phyloP scores from a whole-genome alignment of 179 eudicot species.

The Amaranthus tricolor region DNA sequence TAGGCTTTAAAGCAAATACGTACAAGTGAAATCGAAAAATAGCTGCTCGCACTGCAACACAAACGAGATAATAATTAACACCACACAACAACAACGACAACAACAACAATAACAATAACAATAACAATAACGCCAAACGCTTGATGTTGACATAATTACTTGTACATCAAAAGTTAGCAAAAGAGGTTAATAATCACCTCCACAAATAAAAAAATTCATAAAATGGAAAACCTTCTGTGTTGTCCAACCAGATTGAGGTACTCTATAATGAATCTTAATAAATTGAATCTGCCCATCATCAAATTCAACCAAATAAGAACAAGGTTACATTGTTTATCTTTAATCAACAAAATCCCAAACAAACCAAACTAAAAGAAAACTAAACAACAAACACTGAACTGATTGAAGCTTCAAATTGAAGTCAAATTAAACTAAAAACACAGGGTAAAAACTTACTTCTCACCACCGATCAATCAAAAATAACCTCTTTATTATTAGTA shows the following conservation, averaged over 20 bases:
- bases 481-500: too few species aligned
- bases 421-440: neutral
- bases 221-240: slow-evolving; percentile 52
- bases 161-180: neutral
- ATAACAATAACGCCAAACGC: neutral
- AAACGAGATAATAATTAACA: slow-evolving; percentile 17
- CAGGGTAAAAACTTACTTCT: too few species aligned
- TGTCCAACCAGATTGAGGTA: slow-evolving; percentile 51
- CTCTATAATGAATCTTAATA: slow-evolving; percentile 42
- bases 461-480: too few species aligned
- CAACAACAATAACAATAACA: neutral
- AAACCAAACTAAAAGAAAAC: neutral
- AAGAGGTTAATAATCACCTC: slow-evolving; percentile 44
- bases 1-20: slow-evolving; percentile 59
- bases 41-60: slow-evolving; percentile 60
- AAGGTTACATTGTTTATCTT: neutral
- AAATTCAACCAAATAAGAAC: slow-evolving; percentile 7
- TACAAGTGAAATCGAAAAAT: slow-evolving; percentile 60
- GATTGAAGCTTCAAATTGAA: neutral
- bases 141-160: too few species aligned
- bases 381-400: neutral
- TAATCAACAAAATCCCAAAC: slow-evolving; percentile 2
- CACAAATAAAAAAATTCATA: slow-evolving; percentile 44
- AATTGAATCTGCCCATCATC: slow-evolving; percentile 54
- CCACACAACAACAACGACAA: neutral